A percentile compares a stretch with the other conserved stretches of the same genome.
Conservation (phyloP, 192 early-diverging fungal species). For the Physocladia obscura region DNA sequence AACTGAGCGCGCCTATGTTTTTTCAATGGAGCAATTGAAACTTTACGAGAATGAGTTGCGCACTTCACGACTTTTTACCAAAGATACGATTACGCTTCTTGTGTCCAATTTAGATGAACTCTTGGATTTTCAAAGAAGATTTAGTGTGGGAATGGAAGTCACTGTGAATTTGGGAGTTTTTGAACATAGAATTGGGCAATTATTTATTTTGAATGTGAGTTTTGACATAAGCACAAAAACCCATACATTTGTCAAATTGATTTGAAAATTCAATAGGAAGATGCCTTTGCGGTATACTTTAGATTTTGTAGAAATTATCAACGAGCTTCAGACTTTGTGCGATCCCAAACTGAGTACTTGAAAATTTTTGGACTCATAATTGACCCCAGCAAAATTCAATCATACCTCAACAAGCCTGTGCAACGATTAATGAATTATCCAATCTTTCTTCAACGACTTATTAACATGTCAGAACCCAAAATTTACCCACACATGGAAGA, state of each 20-base stretch:
- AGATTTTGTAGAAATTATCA: constrained; percentile 92
- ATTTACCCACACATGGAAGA: constrained; percentile 51
- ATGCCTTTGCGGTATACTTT: constrained; percentile 62
- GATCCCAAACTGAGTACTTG: constrained; percentile 30
- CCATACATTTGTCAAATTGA: neutral
- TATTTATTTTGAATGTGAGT: constrained; percentile 74
- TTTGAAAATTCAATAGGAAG: constrained; percentile 35
- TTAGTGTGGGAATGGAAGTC: constrained; percentile 86
- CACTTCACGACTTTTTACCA: constrained; percentile 64
- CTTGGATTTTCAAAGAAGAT: constrained; percentile 93
- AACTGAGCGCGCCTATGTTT: constrained; percentile 93
- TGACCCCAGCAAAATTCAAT: constrained; percentile 82
- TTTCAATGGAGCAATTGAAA: constrained; percentile 78
- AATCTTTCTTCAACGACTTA: constrained; percentile 66
- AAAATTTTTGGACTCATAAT: constrained; percentile 61
- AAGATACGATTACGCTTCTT: constrained; percentile 77
- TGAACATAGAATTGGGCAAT: constrained; percentile 86
- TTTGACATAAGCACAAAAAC: neutral
- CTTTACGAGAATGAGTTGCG: constrained; percentile 42
- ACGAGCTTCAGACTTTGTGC: constrained; percentile 39
- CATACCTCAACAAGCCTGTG: constrained; percentile 93
- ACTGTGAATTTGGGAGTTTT: constrained; percentile 61
- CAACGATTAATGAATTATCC: constrained; percentile 99
- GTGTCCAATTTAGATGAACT: constrained; percentile 92
- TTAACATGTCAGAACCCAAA: constrained; percentile 41